Evolutionary conservation across 1,139 yeast species (phyloP).

Genomic region (Pichia sp.): DNA sequence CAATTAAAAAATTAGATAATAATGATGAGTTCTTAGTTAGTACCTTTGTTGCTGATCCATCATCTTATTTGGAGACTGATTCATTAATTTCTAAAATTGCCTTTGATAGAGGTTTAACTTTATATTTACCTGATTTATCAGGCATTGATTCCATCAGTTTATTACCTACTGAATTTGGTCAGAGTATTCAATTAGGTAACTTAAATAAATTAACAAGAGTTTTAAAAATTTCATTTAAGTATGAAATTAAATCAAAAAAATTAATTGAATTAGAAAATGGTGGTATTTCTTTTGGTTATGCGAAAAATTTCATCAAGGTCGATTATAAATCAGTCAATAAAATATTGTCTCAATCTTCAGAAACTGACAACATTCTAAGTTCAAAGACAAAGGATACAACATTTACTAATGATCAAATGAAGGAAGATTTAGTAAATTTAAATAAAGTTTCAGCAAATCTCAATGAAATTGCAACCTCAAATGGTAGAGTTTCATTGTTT

Average conservation of each 20-base stretch:
- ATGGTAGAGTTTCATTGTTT: conserved; percentile 21
- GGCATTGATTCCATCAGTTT: conserved; percentile 46
- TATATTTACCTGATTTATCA: conserved; percentile 61
- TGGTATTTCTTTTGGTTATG: conserved; percentile 34
- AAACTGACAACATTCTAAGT: conserved; percentile 7
- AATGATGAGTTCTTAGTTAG: conserved; percentile 41
- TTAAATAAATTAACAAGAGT: conserved; percentile 40
- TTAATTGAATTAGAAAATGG: conserved; percentile 27
- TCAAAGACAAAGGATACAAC: conserved; percentile 4
- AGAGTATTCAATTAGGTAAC: conserved; percentile 53
- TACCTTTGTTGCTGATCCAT: conserved; percentile 86
- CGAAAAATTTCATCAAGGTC: conserved; percentile 39
- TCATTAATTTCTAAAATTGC: conserved; percentile 55
- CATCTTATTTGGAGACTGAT: conserved; percentile 48
- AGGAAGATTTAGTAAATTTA: conserved; percentile 33
- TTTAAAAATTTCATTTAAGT: conserved; percentile 39
- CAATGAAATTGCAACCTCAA: conserved; percentile 27
- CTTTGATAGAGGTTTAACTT: conserved; percentile 54
- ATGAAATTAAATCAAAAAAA: conserved; percentile 30
- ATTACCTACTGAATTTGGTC: conserved; percentile 59
- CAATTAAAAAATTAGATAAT: conserved; percentile 39
- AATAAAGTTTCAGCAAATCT: conserved; percentile 31
- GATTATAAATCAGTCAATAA: conserved; percentile 47
- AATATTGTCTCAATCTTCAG: conserved; percentile 26
- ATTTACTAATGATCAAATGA: conserved; percentile 10